These are phyloP conservation scores for Emergomyces orientalis DNA, from an alignment of 2,329 filamentous ascomycete genomes.

Conservation along the genomic window DNA sequence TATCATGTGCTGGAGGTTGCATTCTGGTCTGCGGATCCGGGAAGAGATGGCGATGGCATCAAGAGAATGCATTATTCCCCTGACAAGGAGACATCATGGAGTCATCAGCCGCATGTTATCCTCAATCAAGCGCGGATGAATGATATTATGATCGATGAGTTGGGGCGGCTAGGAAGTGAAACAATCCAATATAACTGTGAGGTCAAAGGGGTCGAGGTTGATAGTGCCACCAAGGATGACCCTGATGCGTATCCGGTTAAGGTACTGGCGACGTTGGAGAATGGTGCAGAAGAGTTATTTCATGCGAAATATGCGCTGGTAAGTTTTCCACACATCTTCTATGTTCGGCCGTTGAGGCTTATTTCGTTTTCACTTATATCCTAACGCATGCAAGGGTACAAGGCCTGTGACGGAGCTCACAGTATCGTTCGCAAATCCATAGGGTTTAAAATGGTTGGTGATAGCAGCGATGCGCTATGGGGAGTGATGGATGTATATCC, in stretches of 20 bases:
- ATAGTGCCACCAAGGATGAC: constrained; percentile 32
- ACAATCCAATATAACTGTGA: constrained; percentile 48
- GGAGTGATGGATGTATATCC: constrained; percentile 67
- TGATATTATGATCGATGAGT: constrained; percentile 44
- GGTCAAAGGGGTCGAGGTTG: constrained; percentile 44
- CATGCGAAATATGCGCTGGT: constrained; percentile 46
- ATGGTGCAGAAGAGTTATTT: constrained; percentile 34
- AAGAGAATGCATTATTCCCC: constrained; percentile 40
- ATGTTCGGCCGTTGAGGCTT: neutral
- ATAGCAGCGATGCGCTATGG: constrained; percentile 63
- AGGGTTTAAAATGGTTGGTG: constrained; percentile 48
- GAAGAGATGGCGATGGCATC: constrained; percentile 32
- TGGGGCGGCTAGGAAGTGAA: constrained; percentile 36
- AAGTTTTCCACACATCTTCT: constrained; percentile 17
- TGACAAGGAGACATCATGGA: constrained; percentile 47
- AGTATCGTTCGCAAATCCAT: constrained; percentile 55
- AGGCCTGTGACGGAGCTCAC: constrained; percentile 49
- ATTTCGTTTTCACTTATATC: neutral
- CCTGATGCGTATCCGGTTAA: constrained; percentile 37
- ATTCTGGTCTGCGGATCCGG: constrained; percentile 44
- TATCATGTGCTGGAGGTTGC: constrained; percentile 51
- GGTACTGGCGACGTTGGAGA: constrained; percentile 34
- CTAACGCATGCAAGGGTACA: neutral
- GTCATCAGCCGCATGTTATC: constrained; percentile 48
- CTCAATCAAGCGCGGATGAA: constrained; percentile 50